Conservation (phyloP, 768 basidiomycete genomes). For the Termitomyces titanicus region DNA sequence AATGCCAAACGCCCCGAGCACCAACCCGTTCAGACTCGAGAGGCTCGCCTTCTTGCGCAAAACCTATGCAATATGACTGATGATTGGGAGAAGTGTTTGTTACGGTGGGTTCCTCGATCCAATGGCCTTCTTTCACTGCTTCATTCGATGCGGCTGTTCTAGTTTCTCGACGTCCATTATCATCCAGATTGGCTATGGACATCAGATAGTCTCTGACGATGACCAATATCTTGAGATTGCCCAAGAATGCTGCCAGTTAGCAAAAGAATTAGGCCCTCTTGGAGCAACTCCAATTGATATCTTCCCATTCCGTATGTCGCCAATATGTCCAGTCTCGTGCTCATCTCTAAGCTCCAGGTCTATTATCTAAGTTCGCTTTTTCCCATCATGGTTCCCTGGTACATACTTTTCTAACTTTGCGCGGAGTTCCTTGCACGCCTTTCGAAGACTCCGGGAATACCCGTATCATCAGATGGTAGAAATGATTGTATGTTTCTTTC, state of each 20-base stretch:
- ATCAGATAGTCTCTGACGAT: slow-evolving; percentile 18
- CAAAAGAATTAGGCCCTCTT: slow-evolving; percentile 14
- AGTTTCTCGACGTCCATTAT: slow-evolving; percentile 23
- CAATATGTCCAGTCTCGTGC: background rate
- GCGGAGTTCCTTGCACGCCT: slow-evolving; percentile 1
- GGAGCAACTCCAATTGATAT: slow-evolving; percentile 18
- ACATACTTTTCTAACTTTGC: slow-evolving; percentile 16
- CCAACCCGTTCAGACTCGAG: slow-evolving; percentile 23
- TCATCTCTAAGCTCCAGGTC: background rate
- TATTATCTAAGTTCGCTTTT: slow-evolving; percentile 10
- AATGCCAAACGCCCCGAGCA: slow-evolving; percentile 19
- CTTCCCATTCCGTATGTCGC: slow-evolving; percentile 20
- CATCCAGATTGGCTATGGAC: slow-evolving; percentile 19
- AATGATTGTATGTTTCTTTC: slow-evolving; percentile 10
- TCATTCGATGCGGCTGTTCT: too few relatives aligned
- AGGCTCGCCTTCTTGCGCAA: slow-evolving; percentile 28
- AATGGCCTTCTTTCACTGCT: background rate
- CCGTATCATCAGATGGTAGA: slow-evolving; percentile 13
- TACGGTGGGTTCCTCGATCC: background rate
- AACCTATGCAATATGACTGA: too few relatives aligned
- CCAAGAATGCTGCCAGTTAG: slow-evolving; percentile 12
- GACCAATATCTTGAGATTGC: slow-evolving; percentile 20
- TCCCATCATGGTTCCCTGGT: slow-evolving; percentile 24
- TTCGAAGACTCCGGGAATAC: slow-evolving; percentile 14
- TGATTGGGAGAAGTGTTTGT: too few relatives aligned